A percentile compares a stretch with the other conserved stretches of the same genome.
Conservation (phyloP, 2,329 filamentous ascomycete species). For the Penicillium glabrum region DNA sequence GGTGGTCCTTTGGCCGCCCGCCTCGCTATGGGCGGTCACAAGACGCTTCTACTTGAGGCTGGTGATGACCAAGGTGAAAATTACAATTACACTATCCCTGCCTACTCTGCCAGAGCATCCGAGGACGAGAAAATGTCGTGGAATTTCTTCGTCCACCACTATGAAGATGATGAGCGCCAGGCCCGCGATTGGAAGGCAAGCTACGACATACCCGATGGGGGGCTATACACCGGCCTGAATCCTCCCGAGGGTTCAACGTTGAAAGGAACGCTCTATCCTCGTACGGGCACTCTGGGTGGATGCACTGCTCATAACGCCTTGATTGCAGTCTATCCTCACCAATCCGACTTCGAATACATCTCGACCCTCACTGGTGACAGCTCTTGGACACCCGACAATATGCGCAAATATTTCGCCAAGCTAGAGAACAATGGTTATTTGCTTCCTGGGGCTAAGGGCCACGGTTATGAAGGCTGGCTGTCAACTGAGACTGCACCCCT, state of each 20-base stretch:
- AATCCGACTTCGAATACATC: conserved; percentile 60
- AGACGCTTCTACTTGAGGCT: conserved; percentile 35
- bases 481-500: no score
- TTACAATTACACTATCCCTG: conserved; percentile 24
- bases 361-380: conserved; percentile 58
- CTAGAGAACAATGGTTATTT: conserved; percentile 38
- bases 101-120: conserved; percentile 19
- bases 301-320: conserved; percentile 62
- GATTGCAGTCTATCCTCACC: conserved; percentile 58
- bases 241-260: conserved; percentile 54
- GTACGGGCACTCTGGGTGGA: conserved; percentile 56
- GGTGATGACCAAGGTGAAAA: conserved; percentile 31
- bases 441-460: not conserved
- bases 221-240: conserved; percentile 52
- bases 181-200: conserved; percentile 36
- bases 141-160: conserved; percentile 34
- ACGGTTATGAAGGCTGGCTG: conserved; percentile 8
- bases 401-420: conserved; percentile 54
- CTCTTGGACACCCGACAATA: conserved; percentile 57
- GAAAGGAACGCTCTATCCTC: conserved; percentile 59
- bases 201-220: conserved; percentile 45
- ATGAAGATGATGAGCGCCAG: conserved; percentile 24
- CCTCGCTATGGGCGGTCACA: conserved; percentile 32
- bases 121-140: conserved; percentile 28
- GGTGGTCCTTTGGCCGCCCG: conserved; percentile 33